Evolutionary conservation across 2,329 filamentous ascomycete species (phyloP).

Genomic region (Cladophialophora yegresii): DNA sequence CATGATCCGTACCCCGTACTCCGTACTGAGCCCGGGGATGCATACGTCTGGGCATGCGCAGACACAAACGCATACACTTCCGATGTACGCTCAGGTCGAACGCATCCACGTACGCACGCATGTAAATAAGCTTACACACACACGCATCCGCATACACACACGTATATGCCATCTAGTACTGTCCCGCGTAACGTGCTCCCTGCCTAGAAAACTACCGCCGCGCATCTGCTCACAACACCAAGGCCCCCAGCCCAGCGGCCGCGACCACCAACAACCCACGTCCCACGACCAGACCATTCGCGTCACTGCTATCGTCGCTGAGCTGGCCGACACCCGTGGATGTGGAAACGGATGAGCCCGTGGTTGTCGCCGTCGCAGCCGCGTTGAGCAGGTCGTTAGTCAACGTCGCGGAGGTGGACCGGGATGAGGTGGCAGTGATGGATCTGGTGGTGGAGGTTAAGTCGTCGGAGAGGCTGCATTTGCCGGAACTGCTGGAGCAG

Average conservation of each 20-base stretch:
- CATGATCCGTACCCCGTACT: too few species aligned
- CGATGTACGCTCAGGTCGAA: too few species aligned
- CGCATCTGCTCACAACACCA: neutral
- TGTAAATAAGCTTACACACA: too few species aligned
- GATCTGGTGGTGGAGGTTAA: too few species aligned
- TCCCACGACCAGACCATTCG: neutral
- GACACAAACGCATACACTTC: too few species aligned
- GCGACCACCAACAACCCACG: neutral
- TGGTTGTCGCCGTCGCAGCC: neutral
- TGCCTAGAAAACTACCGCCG: too few species aligned
- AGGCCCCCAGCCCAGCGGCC: neutral
- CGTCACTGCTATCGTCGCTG: neutral
- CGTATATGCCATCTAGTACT: neutral
- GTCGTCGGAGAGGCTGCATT: slow-evolving; percentile 16
- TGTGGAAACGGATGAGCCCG: neutral
- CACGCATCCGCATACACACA: too few species aligned
- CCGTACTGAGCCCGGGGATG: too few species aligned
- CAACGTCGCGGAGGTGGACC: too few species aligned
- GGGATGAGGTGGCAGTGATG: neutral
- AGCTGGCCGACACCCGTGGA: slow-evolving; percentile 1
- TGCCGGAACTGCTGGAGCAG: slow-evolving; percentile 20
- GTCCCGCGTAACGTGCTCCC: too few species aligned
- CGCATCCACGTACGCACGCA: too few species aligned
- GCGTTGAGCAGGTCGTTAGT: neutral
- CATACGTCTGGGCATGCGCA: too few species aligned